phyloP scores from a whole-genome alignment of 1,284 basidiomycete species.

The Puccinia triticina region DNA sequence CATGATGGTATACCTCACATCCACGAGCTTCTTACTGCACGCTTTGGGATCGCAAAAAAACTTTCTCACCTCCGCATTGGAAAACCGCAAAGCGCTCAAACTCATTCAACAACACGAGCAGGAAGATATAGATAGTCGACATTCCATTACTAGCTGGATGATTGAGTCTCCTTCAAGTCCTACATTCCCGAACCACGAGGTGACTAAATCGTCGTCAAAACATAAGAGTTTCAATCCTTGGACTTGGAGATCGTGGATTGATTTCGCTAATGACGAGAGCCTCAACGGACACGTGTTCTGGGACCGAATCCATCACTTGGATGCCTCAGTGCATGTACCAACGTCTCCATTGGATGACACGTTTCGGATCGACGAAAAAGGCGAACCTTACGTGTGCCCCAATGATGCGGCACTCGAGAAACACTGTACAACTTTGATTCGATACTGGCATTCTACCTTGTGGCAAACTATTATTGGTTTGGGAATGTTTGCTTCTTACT shows the following conservation, averaged over 20 bases:
- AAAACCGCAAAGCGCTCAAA: conserved; percentile 14
- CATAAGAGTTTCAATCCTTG: background rate
- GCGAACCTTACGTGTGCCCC: background rate
- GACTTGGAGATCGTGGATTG: conserved; percentile 34
- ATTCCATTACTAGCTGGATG: conserved; percentile 23
- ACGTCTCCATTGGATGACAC: background rate
- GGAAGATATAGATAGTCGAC: background rate
- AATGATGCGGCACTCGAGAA: conserved; percentile 18
- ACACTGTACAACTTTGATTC: conserved; percentile 26
- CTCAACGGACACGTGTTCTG: conserved; percentile 1
- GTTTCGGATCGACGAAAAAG: background rate
- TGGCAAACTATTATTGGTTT: conserved; percentile 26
- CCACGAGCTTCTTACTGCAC: background rate
- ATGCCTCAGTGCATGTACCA: background rate
- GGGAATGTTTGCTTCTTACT: conserved; percentile 14
- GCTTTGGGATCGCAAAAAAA: conserved; percentile 29
- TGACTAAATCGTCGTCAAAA: background rate
- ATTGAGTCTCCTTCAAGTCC: conserved; percentile 4
- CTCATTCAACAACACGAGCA: background rate
- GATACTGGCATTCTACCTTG: conserved; percentile 13
- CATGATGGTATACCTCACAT: background rate
- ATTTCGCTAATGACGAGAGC: conserved; percentile 25
- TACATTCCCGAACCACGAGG: background rate
- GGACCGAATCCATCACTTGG: background rate
- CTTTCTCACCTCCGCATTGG: conserved; percentile 13